phyloP scores from a whole-genome alignment of 2,329 filamentous ascomycete species.

The Lachnellula arida region DNA sequence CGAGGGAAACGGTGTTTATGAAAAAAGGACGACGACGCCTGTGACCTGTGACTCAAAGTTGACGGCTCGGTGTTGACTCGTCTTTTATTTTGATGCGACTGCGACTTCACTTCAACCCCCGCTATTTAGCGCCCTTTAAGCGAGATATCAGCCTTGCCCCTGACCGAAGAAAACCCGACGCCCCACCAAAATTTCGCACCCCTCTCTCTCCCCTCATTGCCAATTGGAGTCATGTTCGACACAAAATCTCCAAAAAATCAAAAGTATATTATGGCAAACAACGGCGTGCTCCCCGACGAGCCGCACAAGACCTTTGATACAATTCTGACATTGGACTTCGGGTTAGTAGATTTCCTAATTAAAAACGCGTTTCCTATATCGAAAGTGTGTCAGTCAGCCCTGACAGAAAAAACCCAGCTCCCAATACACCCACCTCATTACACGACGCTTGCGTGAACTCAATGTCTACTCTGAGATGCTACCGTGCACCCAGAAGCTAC shows the following conservation, averaged over 20 bases:
- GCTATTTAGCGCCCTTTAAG: not conserved
- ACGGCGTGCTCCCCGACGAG: constrained; percentile 19
- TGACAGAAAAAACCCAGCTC: constrained; percentile 35
- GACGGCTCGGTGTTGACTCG: not conserved
- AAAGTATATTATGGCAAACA: constrained; percentile 16
- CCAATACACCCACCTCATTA: constrained; percentile 64
- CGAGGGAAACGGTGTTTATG: not conserved
- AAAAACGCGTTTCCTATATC: not conserved
- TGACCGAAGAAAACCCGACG: not conserved
- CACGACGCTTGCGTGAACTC: constrained; percentile 66
- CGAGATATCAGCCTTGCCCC: constrained; percentile 1
- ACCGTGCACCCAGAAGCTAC: constrained; percentile 77
- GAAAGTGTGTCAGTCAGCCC: not conserved
- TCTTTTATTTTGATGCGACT: not conserved
- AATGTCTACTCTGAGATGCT: constrained; percentile 86
- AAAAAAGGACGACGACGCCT: not conserved
- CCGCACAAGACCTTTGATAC: constrained; percentile 40
- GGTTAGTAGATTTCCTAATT: constrained; percentile 28
- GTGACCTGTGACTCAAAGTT: not conserved
- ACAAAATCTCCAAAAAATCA: not conserved
- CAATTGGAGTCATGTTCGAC: too few relatives aligned
- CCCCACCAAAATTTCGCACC: not conserved
- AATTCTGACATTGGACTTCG: constrained; percentile 69
- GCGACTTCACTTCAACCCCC: not conserved
- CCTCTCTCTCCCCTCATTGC: not conserved